Evolutionary conservation across 208 protist genomes (phyloP).

Genomic region (Crithidia acanthocephali): DNA sequence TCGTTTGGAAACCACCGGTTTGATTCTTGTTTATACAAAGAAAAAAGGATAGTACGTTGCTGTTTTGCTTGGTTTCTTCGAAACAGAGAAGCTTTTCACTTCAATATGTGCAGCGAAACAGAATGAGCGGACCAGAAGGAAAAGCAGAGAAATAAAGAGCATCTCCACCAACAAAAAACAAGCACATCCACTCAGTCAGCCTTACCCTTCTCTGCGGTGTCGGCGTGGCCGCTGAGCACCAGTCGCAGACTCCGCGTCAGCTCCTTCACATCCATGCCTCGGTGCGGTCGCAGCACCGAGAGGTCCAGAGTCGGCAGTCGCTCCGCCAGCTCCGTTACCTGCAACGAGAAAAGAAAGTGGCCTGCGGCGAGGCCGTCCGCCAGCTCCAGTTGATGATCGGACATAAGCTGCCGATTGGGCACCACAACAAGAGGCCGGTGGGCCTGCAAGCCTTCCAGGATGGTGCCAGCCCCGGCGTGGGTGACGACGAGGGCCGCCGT

Average conservation of each 20-base stretch:
- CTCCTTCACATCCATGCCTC: constrained; percentile 46
- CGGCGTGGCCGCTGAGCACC: constrained; percentile 28
- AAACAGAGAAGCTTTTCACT: no score
- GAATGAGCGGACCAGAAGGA: not conserved
- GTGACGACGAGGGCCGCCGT: constrained; percentile 76
- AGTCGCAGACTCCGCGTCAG: constrained; percentile 33
- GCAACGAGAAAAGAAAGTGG: constrained; percentile 71
- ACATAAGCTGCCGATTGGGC: constrained; percentile 89
- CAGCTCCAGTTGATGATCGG: constrained; percentile 90
- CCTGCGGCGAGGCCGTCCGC: constrained; percentile 53
- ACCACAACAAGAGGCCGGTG: constrained; percentile 74
- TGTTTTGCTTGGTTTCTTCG: no score
- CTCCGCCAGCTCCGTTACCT: constrained; percentile 42
- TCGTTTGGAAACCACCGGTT: no score
- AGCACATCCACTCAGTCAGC: not conserved
- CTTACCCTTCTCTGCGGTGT: not conserved
- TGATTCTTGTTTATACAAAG: no score
- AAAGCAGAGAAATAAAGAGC: not conserved
- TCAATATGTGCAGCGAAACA: no score
- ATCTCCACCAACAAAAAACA: not conserved
- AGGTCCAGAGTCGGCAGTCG: constrained; percentile 49
- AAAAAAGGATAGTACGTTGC: no score
- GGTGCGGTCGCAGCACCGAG: constrained; percentile 43
- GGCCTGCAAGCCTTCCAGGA: constrained; percentile 84
- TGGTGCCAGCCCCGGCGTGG: constrained; percentile 92